Evolutionary conservation across 2,329 filamentous ascomycete species (phyloP).

Genomic region (Cladophialophora exuberans): DNA sequence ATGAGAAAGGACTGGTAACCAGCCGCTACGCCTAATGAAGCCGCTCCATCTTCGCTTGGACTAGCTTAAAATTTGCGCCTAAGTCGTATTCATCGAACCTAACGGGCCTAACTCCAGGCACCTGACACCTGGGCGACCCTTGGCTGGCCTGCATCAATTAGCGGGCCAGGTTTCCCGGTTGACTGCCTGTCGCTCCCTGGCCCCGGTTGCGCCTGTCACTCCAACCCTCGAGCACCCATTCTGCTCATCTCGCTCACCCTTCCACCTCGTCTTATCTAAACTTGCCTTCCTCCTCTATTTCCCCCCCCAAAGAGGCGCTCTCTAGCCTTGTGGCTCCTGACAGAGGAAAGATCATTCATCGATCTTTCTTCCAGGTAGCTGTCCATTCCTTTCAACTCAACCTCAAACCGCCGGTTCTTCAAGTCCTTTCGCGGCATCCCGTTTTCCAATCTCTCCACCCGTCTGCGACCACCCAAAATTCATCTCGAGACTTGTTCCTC

Average conservation of each 20-base stretch:
- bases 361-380: conserved; percentile 35
- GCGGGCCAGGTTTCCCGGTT: conserved; percentile 12
- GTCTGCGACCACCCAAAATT: conserved; percentile 5
- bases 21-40: conserved; percentile 7
- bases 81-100: not conserved
- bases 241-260: conserved; percentile 4
- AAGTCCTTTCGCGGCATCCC: conserved; percentile 8
- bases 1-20: conserved; percentile 3
- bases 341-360: conserved; percentile 26
- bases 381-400: conserved; percentile 34
- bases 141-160: conserved; percentile 3
- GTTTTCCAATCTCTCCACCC: conserved; percentile 13
- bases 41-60: conserved; percentile 9
- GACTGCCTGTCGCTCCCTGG: conserved; percentile 2
- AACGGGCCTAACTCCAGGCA: too few relatives aligned
- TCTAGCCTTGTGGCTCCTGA: conserved; percentile 31
- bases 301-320: conserved; percentile 17
- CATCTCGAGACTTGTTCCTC: conserved; percentile 9
- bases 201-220: too few relatives aligned
- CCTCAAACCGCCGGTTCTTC: conserved; percentile 6
- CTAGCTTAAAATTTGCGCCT: conserved; percentile 4
- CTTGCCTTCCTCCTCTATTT: conserved; percentile 38
- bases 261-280: conserved; percentile 40
- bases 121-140: too few relatives aligned
- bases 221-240: conserved; percentile 46